A percentile compares a stretch with the other conserved stretches of the same genome.
These are phyloP conservation scores for Elaeagnus macrophylla DNA, from an alignment of 306 rosid species.

Conservation along the genomic window DNA sequence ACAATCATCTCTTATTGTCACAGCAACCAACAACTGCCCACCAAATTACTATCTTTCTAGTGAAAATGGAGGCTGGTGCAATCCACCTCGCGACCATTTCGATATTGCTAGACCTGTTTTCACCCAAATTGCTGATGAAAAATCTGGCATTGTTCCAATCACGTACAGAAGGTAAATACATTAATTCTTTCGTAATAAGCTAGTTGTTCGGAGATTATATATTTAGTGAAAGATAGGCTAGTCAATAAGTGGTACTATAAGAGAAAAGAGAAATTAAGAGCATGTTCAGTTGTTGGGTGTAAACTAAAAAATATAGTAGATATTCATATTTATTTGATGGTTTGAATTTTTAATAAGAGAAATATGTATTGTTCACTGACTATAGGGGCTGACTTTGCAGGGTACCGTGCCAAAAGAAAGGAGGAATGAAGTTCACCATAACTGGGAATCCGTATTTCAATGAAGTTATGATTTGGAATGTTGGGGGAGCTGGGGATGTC, in stretches of 20 bases:
- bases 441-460: constrained; percentile 68
- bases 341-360: no score
- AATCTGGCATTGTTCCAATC: constrained; percentile 55
- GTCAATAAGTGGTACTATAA: no score
- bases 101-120: constrained; percentile 65
- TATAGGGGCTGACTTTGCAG: constrained; percentile 15
- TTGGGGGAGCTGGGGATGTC: constrained; percentile 73
- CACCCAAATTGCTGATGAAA: constrained; percentile 38
- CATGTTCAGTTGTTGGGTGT: no score
- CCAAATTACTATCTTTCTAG: constrained; percentile 27
- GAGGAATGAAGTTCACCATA: constrained; percentile 64
- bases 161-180: constrained; percentile 46
- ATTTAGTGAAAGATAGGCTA: no score
- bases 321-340: no score
- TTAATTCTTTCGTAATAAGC: no score
- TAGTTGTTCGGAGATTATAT: no score
- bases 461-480: constrained; percentile 51
- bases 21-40: constrained; percentile 66
- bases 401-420: constrained; percentile 47
- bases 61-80: constrained; percentile 88
- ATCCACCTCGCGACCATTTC: constrained; percentile 63
- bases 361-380: no score
- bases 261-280: no score
- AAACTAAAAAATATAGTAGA: no score
- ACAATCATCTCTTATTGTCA: constrained; percentile 36